Conservation (phyloP, 2,329 filamentous ascomycete genomes). For the Beauveria caledonica region DNA sequence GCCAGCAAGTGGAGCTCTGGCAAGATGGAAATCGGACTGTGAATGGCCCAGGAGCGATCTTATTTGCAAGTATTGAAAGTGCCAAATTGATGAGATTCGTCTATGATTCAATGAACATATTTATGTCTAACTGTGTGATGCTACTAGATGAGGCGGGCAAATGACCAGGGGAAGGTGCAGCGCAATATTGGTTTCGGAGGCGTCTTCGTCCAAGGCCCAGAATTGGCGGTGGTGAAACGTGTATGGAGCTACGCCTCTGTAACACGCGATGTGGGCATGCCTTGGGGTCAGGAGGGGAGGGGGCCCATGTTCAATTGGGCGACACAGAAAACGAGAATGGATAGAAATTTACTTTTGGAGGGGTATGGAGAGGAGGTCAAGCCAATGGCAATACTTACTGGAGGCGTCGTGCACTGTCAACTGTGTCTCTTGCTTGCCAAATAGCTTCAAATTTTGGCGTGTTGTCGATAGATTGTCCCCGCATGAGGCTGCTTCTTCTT, state of each 20-base stretch:
- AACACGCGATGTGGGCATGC: constrained; percentile 11
- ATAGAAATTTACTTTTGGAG: too few species aligned
- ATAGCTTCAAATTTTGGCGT: too few species aligned
- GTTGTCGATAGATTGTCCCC: too few species aligned
- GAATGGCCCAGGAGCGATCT: neutral
- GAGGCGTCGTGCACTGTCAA: too few species aligned
- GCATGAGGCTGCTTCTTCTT: too few species aligned
- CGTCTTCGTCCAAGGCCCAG: neutral
- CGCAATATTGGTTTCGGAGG: neutral
- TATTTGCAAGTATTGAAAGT: too few species aligned
- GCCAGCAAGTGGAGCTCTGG: neutral
- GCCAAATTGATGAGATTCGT: neutral
- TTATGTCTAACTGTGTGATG: neutral
- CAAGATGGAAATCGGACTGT: neutral
- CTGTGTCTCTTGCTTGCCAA: too few species aligned
- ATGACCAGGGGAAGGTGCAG: neutral
- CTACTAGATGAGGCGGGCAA: neutral
- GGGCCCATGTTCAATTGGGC: neutral
- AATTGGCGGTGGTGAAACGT: constrained; percentile 5
- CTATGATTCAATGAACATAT: too few species aligned
- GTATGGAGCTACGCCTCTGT: constrained; percentile 5
- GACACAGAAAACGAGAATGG: neutral
- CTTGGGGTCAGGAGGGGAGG: neutral
- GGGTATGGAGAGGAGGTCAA: too few species aligned
- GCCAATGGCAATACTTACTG: too few species aligned